Base-by-base conservation (phyloP, 2,329 filamentous ascomycete genomes). In the Penicillium sp. region DNA sequence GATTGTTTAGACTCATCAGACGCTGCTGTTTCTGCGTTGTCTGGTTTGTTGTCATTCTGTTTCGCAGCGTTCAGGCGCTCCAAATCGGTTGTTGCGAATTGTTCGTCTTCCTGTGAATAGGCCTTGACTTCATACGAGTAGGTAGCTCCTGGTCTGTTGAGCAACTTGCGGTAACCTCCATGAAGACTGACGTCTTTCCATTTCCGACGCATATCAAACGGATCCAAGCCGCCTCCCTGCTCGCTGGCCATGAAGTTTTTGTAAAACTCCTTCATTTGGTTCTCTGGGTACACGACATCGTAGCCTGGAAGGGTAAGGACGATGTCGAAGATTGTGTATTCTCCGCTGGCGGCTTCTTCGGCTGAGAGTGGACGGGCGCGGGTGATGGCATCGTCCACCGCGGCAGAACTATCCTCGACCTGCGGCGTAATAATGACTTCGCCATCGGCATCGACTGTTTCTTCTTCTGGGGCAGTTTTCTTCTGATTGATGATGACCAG, bases 221-320 rank as follows among this genome's bases (percentile, higher is more conserved):
- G 93, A 70, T 96, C 86, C 12, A 99, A 79, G 1, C 79, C 76
- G 11, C 93, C 93, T 60, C 94, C 92, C 60, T 84, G 82, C 48
- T 88, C 82, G 52, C 82, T 88, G 30, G 76, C 83, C 95, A 99
- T 99, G 74, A 97, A 95, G 2, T 84, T 81, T 61, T 82, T 81
- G 75, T 97, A 99, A 71, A 88, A 96, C 3, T 84, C 80, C n/a
- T 88, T 90, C 60, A 96, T 84, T 35, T 84, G 84, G 70, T 99
- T 97, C 21, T 79, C 70, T 0, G 94, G 94, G 68, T 97, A 99
- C 35, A 89, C 73, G 40, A 97, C 83, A 64, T 96, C 91, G 75
- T 86, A 97, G 18, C 94, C 94, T 0, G 94, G 94, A n/a, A 89
- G 86, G 3, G 95, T 93, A 2, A 99, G 81, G 12, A 99, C 92